These are phyloP conservation scores for Mayamaea pseudoterrestris DNA, from an alignment of 108 stramenopile genomes.

Conservation along the genomic window DNA sequence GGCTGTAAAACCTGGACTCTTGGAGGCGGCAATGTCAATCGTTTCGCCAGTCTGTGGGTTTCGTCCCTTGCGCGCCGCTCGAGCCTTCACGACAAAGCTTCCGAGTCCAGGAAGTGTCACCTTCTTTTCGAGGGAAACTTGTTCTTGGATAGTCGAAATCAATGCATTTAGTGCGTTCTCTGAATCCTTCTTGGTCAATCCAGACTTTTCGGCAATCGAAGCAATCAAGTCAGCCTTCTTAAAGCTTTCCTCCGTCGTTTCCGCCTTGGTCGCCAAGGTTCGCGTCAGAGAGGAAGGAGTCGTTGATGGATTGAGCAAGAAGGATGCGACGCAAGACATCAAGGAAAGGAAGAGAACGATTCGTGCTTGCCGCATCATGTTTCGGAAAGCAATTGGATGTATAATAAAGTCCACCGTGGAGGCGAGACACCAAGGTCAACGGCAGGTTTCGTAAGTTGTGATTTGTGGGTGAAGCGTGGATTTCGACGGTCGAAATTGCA, in stretches of 20 bases:
- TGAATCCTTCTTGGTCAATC: constrained; percentile 60
- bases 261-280: constrained; percentile 1
- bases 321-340: too few relatives aligned
- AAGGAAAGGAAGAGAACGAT: too few relatives aligned
- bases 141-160: constrained; percentile 45
- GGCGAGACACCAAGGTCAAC: too few relatives aligned
- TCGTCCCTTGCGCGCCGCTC: constrained; percentile 75
- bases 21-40: constrained; percentile 65
- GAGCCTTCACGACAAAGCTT: constrained; percentile 63
- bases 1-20: constrained; percentile 63
- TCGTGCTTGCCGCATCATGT: too few relatives aligned
- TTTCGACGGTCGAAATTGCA: too few relatives aligned
- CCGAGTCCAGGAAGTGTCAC: constrained; percentile 79
- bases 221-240: constrained; percentile 74
- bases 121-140: constrained; percentile 33
- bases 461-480: too few relatives aligned
- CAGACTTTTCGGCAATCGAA: constrained; percentile 54
- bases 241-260: constrained; percentile 25
- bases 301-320: too few relatives aligned
- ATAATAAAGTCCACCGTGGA: too few relatives aligned
- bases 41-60: constrained; percentile 89
- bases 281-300: constrained; percentile 6
- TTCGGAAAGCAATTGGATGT: too few relatives aligned
- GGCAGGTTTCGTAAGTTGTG: too few relatives aligned
- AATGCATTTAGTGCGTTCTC: constrained; percentile 64